phyloP scores from a whole-genome alignment of 805 yeast genomes.

The Candida tallmaniae region DNA sequence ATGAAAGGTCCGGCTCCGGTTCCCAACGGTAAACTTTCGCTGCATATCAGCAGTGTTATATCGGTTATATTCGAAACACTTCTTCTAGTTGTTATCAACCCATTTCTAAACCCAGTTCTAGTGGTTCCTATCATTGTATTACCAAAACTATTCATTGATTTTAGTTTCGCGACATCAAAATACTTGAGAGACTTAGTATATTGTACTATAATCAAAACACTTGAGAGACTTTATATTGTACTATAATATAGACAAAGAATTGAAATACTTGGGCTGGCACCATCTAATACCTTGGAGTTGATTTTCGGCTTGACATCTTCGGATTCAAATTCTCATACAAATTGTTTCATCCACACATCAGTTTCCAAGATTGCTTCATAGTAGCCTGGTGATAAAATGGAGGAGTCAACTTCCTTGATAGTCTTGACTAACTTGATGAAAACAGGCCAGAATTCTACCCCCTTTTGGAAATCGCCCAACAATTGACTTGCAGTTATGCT shows the following conservation, averaged over 20 bases:
- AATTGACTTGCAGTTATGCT: conserved; percentile 31
- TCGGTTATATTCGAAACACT: neutral
- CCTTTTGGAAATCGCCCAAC: conserved; percentile 25
- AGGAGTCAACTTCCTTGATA: conserved; percentile 22
- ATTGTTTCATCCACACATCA: conserved; percentile 26
- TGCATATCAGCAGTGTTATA: conserved; percentile 6
- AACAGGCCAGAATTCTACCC: conserved; percentile 32
- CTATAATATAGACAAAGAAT: too few relatives aligned
- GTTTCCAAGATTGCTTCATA: conserved; percentile 21
- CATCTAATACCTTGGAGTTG: too few relatives aligned
- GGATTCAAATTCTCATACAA: conserved; percentile 12
- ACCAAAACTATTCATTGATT: too few relatives aligned
- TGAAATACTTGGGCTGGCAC: too few relatives aligned
- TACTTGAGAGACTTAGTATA: too few relatives aligned
- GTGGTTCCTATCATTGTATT: too few relatives aligned
- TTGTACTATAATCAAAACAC: too few relatives aligned
- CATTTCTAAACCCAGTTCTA: too few relatives aligned
- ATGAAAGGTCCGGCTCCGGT: conserved; percentile 46
- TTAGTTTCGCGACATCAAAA: too few relatives aligned
- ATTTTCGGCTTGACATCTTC: too few relatives aligned
- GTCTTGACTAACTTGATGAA: conserved; percentile 25
- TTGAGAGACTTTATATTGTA: too few relatives aligned
- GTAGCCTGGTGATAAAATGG: conserved; percentile 21
- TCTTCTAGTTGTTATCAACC: too few relatives aligned
- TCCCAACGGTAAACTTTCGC: conserved; percentile 22